phyloP scores from a whole-genome alignment of 2,329 filamentous ascomycete species.

The Sclerotinia borealis region DNA sequence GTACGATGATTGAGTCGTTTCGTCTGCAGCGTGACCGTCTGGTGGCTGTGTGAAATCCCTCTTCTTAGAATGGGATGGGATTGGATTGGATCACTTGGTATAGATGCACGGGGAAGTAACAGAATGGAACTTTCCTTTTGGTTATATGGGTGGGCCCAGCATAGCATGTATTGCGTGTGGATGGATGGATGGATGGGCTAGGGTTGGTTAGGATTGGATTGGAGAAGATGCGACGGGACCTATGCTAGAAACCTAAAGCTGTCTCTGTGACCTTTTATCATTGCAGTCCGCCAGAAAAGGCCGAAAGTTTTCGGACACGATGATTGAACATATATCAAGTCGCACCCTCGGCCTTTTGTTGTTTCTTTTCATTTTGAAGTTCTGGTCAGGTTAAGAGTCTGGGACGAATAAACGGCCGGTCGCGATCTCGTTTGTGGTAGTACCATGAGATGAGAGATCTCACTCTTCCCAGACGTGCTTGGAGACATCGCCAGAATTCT shows the following conservation, averaged over 20 bases:
- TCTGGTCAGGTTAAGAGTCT: background rate
- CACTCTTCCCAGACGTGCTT: background rate
- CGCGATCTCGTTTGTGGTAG: background rate
- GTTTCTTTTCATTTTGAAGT: background rate
- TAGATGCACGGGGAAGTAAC: too few species aligned
- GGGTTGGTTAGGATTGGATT: too few species aligned
- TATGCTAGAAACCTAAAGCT: too few species aligned
- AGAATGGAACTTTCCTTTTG: too few species aligned
- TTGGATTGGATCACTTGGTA: too few species aligned
- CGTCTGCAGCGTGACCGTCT: background rate
- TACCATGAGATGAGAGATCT: background rate
- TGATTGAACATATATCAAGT: accelerated
- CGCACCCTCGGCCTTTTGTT: too few species aligned
- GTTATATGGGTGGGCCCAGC: too few species aligned
- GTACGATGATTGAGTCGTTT: background rate
- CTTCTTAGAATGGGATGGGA: too few species aligned
- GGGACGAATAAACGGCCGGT: background rate
- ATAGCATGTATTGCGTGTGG: too few species aligned
- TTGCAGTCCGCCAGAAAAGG: background rate
- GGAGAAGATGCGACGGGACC: too few species aligned
- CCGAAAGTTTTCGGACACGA: background rate
- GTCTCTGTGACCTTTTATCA: background rate
- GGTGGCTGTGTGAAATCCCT: background rate
- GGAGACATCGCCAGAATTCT: background rate
- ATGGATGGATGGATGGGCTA: too few species aligned